These are phyloP conservation scores for Pythium coloratum DNA, from an alignment of 352 stramenopile species.

Conservation along the genomic window DNA sequence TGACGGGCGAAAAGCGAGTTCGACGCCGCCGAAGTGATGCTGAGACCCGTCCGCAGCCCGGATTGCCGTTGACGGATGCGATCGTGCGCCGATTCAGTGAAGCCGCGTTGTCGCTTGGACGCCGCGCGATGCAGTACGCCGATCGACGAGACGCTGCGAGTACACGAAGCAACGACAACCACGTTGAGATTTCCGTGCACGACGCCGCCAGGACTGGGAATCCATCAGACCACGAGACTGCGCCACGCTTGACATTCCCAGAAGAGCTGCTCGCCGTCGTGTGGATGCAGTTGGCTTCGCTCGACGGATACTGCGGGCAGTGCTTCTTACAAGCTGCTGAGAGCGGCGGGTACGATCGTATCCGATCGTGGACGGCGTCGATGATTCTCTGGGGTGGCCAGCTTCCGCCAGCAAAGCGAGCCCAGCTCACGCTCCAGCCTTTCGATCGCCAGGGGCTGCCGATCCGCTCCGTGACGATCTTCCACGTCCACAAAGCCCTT, in stretches of 20 bases:
- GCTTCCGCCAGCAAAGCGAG: slow-evolving; percentile 36
- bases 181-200: slow-evolving; percentile 28
- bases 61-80: slow-evolving; percentile 60
- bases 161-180: neutral
- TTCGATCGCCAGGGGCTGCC: slow-evolving; percentile 72
- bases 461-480: slow-evolving; percentile 62
- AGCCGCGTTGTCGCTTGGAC: slow-evolving; percentile 59
- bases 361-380: slow-evolving; percentile 79
- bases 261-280: slow-evolving; percentile 72
- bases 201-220: slow-evolving; percentile 12
- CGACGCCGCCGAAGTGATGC: slow-evolving; percentile 50
- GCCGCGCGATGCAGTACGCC: slow-evolving; percentile 56
- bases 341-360: slow-evolving; percentile 69
- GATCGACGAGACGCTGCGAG: slow-evolving; percentile 11
- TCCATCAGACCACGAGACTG: neutral
- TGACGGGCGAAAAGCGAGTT: slow-evolving; percentile 12
- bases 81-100: slow-evolving; percentile 67
- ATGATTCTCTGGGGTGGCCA: slow-evolving; percentile 73
- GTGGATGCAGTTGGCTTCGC: slow-evolving; percentile 79
- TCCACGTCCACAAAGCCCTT: slow-evolving; percentile 52
- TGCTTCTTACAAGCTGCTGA: slow-evolving; percentile 78
- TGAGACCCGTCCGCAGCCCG: slow-evolving; percentile 47
- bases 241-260: slow-evolving; percentile 38
- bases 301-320: slow-evolving; percentile 84
- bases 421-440: slow-evolving; percentile 42